Percentiles rank a stretch among this genome's conserved stretches.
Conservation (phyloP, 2,329 filamentous ascomycete genomes). For the Hymenoscyphus linearis region DNA sequence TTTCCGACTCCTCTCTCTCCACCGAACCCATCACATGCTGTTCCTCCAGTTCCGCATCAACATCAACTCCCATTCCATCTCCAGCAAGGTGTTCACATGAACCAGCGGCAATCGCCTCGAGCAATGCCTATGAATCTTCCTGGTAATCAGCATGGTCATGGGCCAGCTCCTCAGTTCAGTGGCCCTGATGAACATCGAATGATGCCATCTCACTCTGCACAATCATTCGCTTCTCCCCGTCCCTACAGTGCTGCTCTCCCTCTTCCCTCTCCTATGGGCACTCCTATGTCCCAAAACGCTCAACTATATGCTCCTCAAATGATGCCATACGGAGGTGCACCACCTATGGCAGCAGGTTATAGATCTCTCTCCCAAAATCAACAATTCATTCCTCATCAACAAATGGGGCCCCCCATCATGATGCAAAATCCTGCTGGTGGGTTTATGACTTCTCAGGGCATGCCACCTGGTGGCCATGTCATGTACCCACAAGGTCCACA, state of each 20-base stretch:
- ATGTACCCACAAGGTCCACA: conserved; percentile 73
- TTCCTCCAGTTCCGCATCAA: conserved; percentile 72
- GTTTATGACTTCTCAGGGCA: conserved; percentile 70
- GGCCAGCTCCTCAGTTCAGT: conserved; percentile 60
- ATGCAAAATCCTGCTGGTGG: conserved; percentile 65
- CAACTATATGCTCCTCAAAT: conserved; percentile 71
- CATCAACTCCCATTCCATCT: conserved; percentile 81
- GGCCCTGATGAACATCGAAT: conserved; percentile 77
- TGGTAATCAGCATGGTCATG: conserved; percentile 64
- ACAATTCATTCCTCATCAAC: conserved; percentile 68
- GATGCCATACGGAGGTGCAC: conserved; percentile 62
- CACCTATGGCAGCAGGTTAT: conserved; percentile 61
- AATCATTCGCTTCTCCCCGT: conserved; percentile 81
- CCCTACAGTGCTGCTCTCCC: conserved; percentile 69
- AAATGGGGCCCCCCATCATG: conserved; percentile 79
- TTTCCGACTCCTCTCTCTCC: conserved; percentile 57
- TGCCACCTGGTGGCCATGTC: conserved; percentile 64
- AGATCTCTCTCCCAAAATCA: conserved; percentile 67
- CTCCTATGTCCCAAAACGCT: conserved; percentile 61
- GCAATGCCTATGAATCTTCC: conserved; percentile 76
- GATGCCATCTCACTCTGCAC: conserved; percentile 78
- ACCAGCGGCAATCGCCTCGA: conserved; percentile 65
- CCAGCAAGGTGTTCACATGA: conserved; percentile 66
- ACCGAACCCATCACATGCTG: conserved; percentile 62
- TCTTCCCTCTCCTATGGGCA: conserved; percentile 55